phyloP scores from a whole-genome alignment of 2,329 filamentous ascomycete genomes.

The Botrytis pseudocinerea region DNA sequence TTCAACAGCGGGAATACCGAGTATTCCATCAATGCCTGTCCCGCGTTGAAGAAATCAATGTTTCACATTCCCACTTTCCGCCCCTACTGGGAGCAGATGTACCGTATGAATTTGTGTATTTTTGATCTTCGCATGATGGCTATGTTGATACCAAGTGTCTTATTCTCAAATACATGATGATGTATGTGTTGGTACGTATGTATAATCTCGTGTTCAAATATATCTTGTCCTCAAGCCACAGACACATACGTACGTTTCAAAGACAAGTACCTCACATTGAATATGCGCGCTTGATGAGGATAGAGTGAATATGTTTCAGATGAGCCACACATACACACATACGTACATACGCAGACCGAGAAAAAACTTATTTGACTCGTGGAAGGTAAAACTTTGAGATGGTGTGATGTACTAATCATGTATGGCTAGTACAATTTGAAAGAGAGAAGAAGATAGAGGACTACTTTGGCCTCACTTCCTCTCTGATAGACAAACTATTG shows the following conservation, averaged over 20 bases:
- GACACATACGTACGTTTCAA: not conserved
- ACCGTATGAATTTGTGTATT: not conserved
- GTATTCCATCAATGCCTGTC: not conserved
- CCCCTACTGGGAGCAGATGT: not conserved
- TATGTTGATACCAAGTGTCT: not conserved
- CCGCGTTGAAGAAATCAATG: not conserved
- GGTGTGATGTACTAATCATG: not conserved
- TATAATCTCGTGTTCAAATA: not conserved
- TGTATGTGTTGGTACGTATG: not conserved
- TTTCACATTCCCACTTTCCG: not conserved
- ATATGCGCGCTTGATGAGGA: not conserved
- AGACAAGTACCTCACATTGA: not conserved
- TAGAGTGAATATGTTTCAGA: not conserved
- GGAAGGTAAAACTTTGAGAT: not conserved
- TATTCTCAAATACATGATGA: not conserved
- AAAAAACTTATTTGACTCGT: not conserved
- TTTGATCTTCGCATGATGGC: not conserved
- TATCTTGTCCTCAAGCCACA: not conserved
- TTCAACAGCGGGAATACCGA: not conserved
- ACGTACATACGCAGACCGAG: not conserved
- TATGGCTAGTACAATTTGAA: not conserved
- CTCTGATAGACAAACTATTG: not conserved
- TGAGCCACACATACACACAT: not conserved
- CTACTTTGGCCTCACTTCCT: not conserved
- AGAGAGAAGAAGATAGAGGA: not conserved